These are phyloP conservation scores for Xylariaceae sp. DNA, from an alignment of 2,329 filamentous ascomycete species.

Conservation along the genomic window DNA sequence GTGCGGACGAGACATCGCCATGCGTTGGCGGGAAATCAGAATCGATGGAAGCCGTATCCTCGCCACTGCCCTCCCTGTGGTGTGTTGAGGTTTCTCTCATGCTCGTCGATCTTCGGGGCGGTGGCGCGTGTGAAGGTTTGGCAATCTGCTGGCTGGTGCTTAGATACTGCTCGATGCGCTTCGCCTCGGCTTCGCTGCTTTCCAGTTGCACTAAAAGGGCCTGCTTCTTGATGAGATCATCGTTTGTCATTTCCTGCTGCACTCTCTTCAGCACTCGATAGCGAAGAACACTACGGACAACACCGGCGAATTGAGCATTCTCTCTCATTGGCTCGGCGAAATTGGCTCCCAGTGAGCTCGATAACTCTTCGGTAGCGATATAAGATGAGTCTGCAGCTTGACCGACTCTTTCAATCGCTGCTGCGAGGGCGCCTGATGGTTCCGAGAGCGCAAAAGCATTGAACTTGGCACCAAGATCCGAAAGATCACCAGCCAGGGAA, in stretches of 20 bases:
- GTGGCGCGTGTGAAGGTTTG: constrained; percentile 32
- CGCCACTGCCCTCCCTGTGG: constrained; percentile 55
- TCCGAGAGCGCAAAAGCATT: constrained; percentile 97
- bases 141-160: constrained; percentile 62
- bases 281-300: constrained; percentile 81
- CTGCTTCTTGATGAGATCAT: constrained; percentile 86
- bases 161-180: constrained; percentile 89
- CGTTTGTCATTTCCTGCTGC: constrained; percentile 94
- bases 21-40: constrained; percentile 93
- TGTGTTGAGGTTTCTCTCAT: constrained; percentile 48
- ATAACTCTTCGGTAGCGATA: constrained; percentile 89
- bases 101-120: constrained; percentile 65
- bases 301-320: constrained; percentile 92
- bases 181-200: constrained; percentile 86
- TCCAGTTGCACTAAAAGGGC: constrained; percentile 82
- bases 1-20: constrained; percentile 63
- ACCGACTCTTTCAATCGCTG: constrained; percentile 89
- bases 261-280: constrained; percentile 92
- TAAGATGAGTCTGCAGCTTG: constrained; percentile 96
- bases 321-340: constrained; percentile 98
- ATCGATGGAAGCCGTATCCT: constrained; percentile 87
- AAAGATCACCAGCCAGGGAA: constrained; percentile 78
- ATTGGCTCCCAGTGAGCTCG: constrained; percentile 79
- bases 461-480: constrained; percentile 90
- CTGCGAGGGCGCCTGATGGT: constrained; percentile 79